Evolutionary conservation across 768 basidiomycete species (phyloP), one percentile per base, ranked within the genome.

Genomic region (Leccinum subgranulosum): DNA sequence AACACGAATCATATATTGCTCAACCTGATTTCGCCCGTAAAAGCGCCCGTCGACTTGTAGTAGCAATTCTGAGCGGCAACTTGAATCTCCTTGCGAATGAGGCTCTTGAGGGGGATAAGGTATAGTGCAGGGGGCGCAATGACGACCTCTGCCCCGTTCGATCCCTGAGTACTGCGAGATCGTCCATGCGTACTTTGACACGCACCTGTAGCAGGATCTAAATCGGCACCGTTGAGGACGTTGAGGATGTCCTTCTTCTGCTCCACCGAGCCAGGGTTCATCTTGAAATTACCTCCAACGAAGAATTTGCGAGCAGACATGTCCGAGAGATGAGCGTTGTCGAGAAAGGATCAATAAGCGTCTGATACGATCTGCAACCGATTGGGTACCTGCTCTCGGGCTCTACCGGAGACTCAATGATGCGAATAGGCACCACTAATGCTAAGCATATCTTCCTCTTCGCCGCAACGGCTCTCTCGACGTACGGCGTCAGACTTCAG

Each of bases 251-350:
- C 75, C 62, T 76, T 76, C 73, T 89, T 87, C 64, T 84, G 80
- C 61, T 80, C 79, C 61, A 78, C 78, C 36, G 86, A 82, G 57
- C 78, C 77, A 28, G 90, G 90, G 79, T 98, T 96, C 87, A 98
- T 88, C 81, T 98, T 99, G 85, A 96, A 98, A 83, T 98, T 98
- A 29, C 94, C 92, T 61, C 96, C 96, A 66, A 92, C 94, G 70
- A 97, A 95, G 79, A 95, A 96, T 73, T 84, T 78, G 69, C 93
- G 92, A 60, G 87, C 14, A 21, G 21, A 19, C 51, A 7, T 49
- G 63, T 28, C 23, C 25, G 51, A 34, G 14, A 7, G 29, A 48
- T 51, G 33, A 27, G n/a, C 12, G 31, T 31, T 31, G 31, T 31
- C 11, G 31, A 31, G 25, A 51, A 51, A 41, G 34, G 46, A 49